Evolutionary conservation across 495 filamentous ascomycete genomes (phyloP), one percentile per base, ranked within the genome.

Genomic region (Penicillium cataractarum): DNA sequence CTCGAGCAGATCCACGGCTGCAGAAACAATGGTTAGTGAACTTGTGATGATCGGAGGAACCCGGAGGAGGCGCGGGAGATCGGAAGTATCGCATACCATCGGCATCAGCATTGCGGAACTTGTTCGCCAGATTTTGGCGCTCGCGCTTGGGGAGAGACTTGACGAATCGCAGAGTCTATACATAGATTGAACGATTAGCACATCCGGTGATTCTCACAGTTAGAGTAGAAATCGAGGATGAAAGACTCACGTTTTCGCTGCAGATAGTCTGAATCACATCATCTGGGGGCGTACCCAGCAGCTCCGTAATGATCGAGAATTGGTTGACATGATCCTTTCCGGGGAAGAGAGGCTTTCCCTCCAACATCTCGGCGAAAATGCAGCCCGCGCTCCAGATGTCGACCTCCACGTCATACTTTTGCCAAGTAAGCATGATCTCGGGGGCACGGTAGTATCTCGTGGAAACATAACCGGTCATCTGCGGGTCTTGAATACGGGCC

Each of bases 361-460:
- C 93, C 63, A 99, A 81, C 95, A 99, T 99, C 78, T 99, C 95
- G 51, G 95, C 95, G 71, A 99, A 99, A 69, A 99, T 99, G 78
- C 95, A 99, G 58, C 94, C 95, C 10, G 96, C 94, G 72, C 94
- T 97, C 95, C 95, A 99, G 70, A 99, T 97, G 76, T 99, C 95
- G 54, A 99, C 95, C 81, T 98, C 96, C 48, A 97, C 92, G 69
- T 99, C 95, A 78, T 99, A 99, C 79, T 98, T 99, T 77, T 99
- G 95, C 95, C 95, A 99, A 48, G 95, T 99, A 69, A 99, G 92
- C 95, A 99, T 99, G 73, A 99, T 99, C 78, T 99, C 95, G 17
- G 95, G 95, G 5, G 95, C 95, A 53, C 95, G 90, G 81, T 99
- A 99, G 83, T 99, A 99, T 80, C 95, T 84, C 55, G 95, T 99